These are phyloP conservation scores for Ogataea haglerorum DNA, from an alignment of 805 yeast species.

Conservation along the genomic window DNA sequence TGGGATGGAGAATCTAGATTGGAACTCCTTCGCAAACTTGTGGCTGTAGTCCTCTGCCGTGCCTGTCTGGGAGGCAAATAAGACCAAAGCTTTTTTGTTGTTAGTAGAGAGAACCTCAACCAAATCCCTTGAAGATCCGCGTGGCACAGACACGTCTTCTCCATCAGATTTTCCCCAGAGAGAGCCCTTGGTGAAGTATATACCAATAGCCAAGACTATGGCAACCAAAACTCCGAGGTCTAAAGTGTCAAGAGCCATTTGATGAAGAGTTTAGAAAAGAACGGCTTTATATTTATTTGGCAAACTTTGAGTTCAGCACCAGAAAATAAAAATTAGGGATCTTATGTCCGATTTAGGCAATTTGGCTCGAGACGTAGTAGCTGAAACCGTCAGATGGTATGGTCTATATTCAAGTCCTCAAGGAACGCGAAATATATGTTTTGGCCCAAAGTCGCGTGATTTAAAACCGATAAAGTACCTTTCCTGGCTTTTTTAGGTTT, in stretches of 20 bases:
- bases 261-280: constrained; percentile 1
- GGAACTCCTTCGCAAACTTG: constrained; percentile 84
- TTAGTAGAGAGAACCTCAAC: constrained; percentile 54
- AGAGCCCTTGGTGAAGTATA: constrained; percentile 64
- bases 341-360: not conserved
- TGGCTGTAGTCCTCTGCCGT: constrained; percentile 97
- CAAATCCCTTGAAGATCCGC: constrained; percentile 53
- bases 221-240: constrained; percentile 68
- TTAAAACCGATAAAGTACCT: constrained; percentile 13
- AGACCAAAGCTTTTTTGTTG: constrained; percentile 71
- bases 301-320: constrained; percentile 5
- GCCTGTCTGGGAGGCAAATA: constrained; percentile 96
- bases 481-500: constrained; percentile 2
- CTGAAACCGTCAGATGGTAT: not conserved
- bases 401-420: not conserved
- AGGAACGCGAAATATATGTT: not conserved
- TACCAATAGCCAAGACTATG: constrained; percentile 59
- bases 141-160: constrained; percentile 17
- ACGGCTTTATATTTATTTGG: constrained; percentile 4
- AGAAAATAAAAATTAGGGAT: constrained; percentile 10
- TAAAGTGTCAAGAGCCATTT: constrained; percentile 64
- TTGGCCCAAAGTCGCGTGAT: constrained; percentile 5
- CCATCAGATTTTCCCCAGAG: constrained; percentile 38
- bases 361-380: not conserved
- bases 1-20: constrained; percentile 73